Evolutionary conservation across 78 protist species (phyloP).

Genomic region (Dictyostelium firmibasis): DNA sequence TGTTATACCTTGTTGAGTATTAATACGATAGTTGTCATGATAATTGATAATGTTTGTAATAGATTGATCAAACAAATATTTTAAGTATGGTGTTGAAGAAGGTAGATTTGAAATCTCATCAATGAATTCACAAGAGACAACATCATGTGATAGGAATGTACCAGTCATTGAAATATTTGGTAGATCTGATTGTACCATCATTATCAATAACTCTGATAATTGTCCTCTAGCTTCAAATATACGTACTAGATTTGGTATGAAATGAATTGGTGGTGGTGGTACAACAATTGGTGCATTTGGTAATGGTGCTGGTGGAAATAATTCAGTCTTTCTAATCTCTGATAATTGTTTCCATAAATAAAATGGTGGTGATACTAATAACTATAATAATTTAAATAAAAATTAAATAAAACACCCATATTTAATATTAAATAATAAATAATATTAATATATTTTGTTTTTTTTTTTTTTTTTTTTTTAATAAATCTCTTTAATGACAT

Average conservation of each 20-base stretch:
- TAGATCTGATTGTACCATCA: conserved; percentile 28
- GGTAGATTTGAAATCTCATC: conserved; percentile 26
- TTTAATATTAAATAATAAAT: background rate
- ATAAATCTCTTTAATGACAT: background rate
- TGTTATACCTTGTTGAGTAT: conserved; percentile 36
- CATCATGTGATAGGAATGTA: background rate
- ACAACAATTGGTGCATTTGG: background rate
- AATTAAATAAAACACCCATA: background rate
- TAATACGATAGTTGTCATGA: conserved; percentile 22
- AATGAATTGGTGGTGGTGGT: conserved; percentile 56
- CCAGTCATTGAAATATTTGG: conserved; percentile 37
- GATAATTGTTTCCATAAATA: background rate
- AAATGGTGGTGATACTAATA: conserved; percentile 56
- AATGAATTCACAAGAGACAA: conserved; percentile 36
- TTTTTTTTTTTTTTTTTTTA: too few species aligned
- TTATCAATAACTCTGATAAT: conserved; percentile 5
- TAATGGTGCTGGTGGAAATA: conserved; percentile 55
- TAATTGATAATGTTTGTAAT: conserved; percentile 44
- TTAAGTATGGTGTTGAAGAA: conserved; percentile 32
- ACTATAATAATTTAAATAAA: background rate
- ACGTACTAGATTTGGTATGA: conserved; percentile 40
- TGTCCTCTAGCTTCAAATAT: conserved; percentile 25
- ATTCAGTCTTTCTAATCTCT: conserved; percentile 60
- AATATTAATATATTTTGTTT: too few species aligned
- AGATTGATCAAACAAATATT: conserved; percentile 48